Evolutionary conservation across 805 yeast genomes (phyloP).

Genomic region (Saitoella complicata): DNA sequence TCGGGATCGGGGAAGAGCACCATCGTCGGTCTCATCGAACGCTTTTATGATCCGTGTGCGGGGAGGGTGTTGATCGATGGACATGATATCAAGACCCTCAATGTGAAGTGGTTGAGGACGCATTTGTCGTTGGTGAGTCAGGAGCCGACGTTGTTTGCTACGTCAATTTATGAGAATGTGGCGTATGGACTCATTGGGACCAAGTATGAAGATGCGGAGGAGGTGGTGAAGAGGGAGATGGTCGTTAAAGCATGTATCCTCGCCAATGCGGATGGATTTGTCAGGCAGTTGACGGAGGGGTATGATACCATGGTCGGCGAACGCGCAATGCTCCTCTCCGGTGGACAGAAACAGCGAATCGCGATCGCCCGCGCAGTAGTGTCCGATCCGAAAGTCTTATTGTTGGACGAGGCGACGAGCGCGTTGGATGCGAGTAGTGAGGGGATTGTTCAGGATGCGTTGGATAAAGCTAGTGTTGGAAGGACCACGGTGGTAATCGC

Average conservation of each 20-base stretch:
- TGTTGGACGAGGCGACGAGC: slow-evolving; percentile 53
- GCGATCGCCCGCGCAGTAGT: slow-evolving; percentile 47
- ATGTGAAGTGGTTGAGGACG: slow-evolving; percentile 35
- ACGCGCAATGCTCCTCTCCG: slow-evolving; percentile 43
- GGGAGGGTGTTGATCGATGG: slow-evolving; percentile 37
- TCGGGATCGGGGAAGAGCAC: slow-evolving; percentile 33
- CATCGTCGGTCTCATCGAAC: slow-evolving; percentile 37
- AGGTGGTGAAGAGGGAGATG: slow-evolving; percentile 23
- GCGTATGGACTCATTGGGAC: slow-evolving; percentile 46
- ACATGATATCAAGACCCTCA: slow-evolving; percentile 30
- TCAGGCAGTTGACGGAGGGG: slow-evolving; percentile 35
- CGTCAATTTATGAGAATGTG: slow-evolving; percentile 63
- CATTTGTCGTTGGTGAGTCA: slow-evolving; percentile 48
- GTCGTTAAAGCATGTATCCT: slow-evolving; percentile 30
- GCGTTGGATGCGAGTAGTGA: slow-evolving; percentile 49
- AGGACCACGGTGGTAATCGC: slow-evolving; percentile 37
- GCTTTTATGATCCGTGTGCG: slow-evolving; percentile 39
- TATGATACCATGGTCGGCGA: slow-evolving; percentile 36
- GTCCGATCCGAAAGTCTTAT: slow-evolving; percentile 35
- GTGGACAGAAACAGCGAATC: slow-evolving; percentile 53
- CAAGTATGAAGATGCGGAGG: slow-evolving; percentile 19
- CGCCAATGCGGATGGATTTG: slow-evolving; percentile 38
- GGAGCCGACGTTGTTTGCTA: slow-evolving; percentile 50
- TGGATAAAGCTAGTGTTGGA: slow-evolving; percentile 20
- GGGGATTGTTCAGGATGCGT: slow-evolving; percentile 39